Percentiles rank a stretch among this genome's conserved stretches.
These are phyloP conservation scores for Meira nashicola DNA, from an alignment of 1,284 basidiomycete species.

Conservation along the genomic window DNA sequence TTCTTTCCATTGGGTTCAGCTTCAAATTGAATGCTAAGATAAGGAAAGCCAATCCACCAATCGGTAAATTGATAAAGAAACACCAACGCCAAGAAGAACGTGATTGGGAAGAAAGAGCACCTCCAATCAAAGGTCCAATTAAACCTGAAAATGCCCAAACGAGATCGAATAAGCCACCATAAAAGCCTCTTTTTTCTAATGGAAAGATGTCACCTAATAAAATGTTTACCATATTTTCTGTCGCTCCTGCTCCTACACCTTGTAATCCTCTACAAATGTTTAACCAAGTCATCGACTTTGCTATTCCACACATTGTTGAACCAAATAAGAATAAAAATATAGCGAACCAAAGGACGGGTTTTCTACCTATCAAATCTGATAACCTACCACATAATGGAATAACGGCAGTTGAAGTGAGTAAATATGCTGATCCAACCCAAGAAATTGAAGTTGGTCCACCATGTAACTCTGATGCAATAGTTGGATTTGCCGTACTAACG, in stretches of 20 bases:
- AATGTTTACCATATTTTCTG: slow-evolving; percentile 62
- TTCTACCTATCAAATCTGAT: slow-evolving; percentile 57
- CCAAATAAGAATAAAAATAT: slow-evolving; percentile 72
- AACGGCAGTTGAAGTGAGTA: slow-evolving; percentile 54
- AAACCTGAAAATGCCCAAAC: slow-evolving; percentile 74
- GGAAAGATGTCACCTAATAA: slow-evolving; percentile 74
- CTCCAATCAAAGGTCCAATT: slow-evolving; percentile 64
- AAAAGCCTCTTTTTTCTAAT: slow-evolving; percentile 58
- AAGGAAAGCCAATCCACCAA: slow-evolving; percentile 67
- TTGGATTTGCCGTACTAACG: slow-evolving; percentile 52
- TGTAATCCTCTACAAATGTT: slow-evolving; percentile 72
- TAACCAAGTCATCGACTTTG: slow-evolving; percentile 70
- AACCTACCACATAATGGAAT: slow-evolving; percentile 49
- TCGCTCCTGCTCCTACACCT: slow-evolving; percentile 73
- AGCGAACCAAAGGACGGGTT: slow-evolving; percentile 66
- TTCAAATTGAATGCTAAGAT: slow-evolving; percentile 76
- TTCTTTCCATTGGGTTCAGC: slow-evolving; percentile 61
- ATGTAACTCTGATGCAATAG: slow-evolving; percentile 31
- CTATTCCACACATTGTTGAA: slow-evolving; percentile 74
- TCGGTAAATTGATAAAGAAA: slow-evolving; percentile 62
- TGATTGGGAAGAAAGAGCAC: slow-evolving; percentile 53
- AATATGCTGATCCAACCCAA: slow-evolving; percentile 56
- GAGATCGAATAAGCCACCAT: slow-evolving; percentile 59
- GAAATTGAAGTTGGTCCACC: slow-evolving; percentile 31
- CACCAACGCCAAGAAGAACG: slow-evolving; percentile 53